Percentiles rank a stretch among this genome's conserved stretches.
These are phyloP conservation scores for Sugiyamaella smithiae DNA, from an alignment of 805 yeast genomes.

Conservation along the genomic window DNA sequence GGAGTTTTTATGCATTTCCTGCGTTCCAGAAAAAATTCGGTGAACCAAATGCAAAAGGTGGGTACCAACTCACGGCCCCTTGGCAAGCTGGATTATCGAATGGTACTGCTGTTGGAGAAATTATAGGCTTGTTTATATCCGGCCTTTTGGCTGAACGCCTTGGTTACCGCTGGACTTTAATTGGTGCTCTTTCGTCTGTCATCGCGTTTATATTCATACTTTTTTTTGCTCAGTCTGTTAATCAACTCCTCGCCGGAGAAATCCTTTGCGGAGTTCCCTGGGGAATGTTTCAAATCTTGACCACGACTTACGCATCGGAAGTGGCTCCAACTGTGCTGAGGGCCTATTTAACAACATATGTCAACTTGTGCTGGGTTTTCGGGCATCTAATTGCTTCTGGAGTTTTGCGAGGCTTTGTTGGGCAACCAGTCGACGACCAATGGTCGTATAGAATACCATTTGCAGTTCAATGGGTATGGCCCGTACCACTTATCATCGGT, in stretches of 20 bases:
- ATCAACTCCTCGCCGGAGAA: constrained; percentile 36
- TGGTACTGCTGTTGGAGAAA: constrained; percentile 35
- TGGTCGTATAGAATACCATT: constrained; percentile 54
- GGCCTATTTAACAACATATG: constrained; percentile 47
- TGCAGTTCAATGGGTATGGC: constrained; percentile 61
- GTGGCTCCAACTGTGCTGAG: constrained; percentile 52
- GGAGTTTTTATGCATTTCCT: constrained; percentile 44
- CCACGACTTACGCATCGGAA: constrained; percentile 53
- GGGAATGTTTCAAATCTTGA: constrained; percentile 52
- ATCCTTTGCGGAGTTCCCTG: constrained; percentile 42
- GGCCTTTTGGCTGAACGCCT: constrained; percentile 44
- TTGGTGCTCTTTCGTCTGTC: constrained; percentile 36
- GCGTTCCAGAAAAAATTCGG: constrained; percentile 44
- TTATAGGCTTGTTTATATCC: constrained; percentile 45
- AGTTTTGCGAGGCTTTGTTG: constrained; percentile 38
- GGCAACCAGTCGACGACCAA: no score
- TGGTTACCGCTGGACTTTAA: constrained; percentile 46
- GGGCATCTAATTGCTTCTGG: constrained; percentile 58
- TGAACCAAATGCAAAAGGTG: no score
- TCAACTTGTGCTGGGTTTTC: constrained; percentile 52
- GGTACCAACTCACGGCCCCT: constrained; percentile 18
- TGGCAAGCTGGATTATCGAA: constrained; percentile 25
- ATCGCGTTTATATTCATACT: constrained; percentile 43
- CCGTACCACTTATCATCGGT: constrained; percentile 43
- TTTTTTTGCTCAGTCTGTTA: constrained; percentile 43